Evolutionary conservation across 768 basidiomycete species (phyloP).

Genomic region (Serendipita indica): DNA sequence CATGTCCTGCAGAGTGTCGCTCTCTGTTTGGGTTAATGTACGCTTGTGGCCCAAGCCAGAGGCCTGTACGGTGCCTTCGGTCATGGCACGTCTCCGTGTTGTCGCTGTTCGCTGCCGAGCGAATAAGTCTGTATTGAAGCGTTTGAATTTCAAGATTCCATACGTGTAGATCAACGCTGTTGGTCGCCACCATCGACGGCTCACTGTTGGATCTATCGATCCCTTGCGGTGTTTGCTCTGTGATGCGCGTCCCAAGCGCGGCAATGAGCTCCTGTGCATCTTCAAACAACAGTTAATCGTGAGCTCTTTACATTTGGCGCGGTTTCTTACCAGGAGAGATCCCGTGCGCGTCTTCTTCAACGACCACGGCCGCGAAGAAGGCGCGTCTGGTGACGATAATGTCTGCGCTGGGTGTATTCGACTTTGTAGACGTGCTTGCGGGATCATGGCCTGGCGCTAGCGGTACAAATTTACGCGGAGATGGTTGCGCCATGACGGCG

Average conservation of each 20-base stretch:
- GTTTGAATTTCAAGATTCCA: neutral
- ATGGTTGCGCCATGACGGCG: constrained; percentile 8
- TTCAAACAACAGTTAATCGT: constrained; percentile 20
- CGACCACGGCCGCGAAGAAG: constrained; percentile 81
- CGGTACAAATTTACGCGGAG: constrained; percentile 14
- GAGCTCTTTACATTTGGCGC: constrained; percentile 13
- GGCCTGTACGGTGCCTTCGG: constrained; percentile 16
- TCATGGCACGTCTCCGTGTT: constrained; percentile 10
- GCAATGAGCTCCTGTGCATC: constrained; percentile 68
- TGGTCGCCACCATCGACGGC: constrained; percentile 9
- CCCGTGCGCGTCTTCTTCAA: constrained; percentile 66
- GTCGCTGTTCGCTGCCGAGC: constrained; percentile 31
- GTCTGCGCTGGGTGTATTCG: constrained; percentile 13
- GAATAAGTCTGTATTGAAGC: constrained; percentile 17
- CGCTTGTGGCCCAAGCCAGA: constrained; percentile 33
- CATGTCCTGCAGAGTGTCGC: constrained; percentile 52
- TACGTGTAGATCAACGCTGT: neutral
- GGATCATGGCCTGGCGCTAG: constrained; percentile 11
- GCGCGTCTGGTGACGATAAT: constrained; percentile 53
- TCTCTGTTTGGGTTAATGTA: constrained; percentile 46
- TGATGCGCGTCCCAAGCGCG: constrained; percentile 55
- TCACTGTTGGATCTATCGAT: constrained; percentile 11
- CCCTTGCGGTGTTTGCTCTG: constrained; percentile 8
- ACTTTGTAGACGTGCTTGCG: constrained; percentile 8
- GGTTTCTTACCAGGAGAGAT: constrained; percentile 45